phyloP scores from a whole-genome alignment of 148 eudicot genomes.

The Drosera capensis region DNA sequence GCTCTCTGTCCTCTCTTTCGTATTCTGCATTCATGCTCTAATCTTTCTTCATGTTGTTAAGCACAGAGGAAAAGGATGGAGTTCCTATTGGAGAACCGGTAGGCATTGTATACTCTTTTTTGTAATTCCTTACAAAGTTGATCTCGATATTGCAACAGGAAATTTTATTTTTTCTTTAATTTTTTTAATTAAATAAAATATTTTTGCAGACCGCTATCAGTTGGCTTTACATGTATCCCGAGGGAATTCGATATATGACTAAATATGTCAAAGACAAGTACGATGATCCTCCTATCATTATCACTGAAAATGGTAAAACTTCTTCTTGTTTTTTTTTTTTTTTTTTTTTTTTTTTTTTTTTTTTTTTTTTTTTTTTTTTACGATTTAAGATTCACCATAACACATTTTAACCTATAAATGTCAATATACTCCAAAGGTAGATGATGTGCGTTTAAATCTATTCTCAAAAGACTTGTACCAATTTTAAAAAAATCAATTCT shows the following conservation, averaged over 20 bases:
- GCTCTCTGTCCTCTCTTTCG: neutral
- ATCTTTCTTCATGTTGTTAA: neutral
- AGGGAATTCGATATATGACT: slow-evolving; percentile 13
- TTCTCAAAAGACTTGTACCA: too few relatives aligned
- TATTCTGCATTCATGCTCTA: neutral
- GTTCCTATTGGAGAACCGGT: slow-evolving; percentile 7
- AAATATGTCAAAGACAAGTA: slow-evolving; percentile 12
- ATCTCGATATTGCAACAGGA: too few relatives aligned
- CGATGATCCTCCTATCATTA: slow-evolving; percentile 17
- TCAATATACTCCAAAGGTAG: too few relatives aligned
- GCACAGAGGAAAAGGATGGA: slow-evolving; percentile 1
- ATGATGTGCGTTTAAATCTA: too few relatives aligned
- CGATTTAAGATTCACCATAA: neutral
- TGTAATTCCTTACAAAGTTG: neutral
- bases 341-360: too few relatives aligned
- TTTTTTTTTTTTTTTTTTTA: too few relatives aligned
- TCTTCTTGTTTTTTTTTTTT: neutral
- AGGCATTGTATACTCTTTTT: too few relatives aligned
- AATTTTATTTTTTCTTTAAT: neutral
- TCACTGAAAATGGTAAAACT: slow-evolving; percentile 41
- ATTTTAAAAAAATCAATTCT: too few relatives aligned
- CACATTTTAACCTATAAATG: too few relatives aligned
- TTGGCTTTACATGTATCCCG: neutral
- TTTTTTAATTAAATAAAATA: too few relatives aligned
- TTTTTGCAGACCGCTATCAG: slow-evolving; percentile 2